Conservation (phyloP, 352 stramenopile species). For the Phytopythium kandeliae region DNA sequence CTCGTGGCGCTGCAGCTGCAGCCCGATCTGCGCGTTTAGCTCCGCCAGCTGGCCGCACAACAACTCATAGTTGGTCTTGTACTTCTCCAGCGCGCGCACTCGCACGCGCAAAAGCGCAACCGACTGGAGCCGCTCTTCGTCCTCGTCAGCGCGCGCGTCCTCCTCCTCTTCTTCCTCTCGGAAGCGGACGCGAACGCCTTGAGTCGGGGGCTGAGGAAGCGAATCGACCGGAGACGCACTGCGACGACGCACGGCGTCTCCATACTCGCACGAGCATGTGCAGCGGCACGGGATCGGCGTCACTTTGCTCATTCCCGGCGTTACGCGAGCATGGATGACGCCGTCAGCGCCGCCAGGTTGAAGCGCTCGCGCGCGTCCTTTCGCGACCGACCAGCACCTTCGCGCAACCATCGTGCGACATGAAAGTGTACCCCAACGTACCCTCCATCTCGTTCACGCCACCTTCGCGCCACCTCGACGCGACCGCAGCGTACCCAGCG, state of each 20-base stretch:
- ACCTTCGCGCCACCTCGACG: constrained; percentile 2
- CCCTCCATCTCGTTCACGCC: background rate
- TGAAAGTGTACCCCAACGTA: background rate
- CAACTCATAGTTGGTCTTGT: constrained; percentile 76
- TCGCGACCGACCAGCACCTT: background rate
- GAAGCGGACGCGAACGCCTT: background rate
- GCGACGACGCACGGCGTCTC: background rate
- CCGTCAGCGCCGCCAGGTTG: background rate
- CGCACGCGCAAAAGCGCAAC: constrained; percentile 33
- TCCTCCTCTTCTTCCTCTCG: background rate
- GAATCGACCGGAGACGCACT: background rate
- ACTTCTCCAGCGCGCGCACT: constrained; percentile 51
- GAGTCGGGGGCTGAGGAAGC: background rate
- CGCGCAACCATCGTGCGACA: constrained; percentile 4
- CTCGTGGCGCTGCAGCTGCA: constrained; percentile 68
- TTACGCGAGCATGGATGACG: no score
- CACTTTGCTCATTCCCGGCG: constrained; percentile 7
- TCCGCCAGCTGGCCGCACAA: constrained; percentile 61
- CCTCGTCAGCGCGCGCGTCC: background rate
- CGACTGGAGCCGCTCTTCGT: constrained; percentile 8
- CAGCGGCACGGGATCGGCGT: constrained; percentile 3
- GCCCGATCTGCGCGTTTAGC: constrained; percentile 61
- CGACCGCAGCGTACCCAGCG: background rate
- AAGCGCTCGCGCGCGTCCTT: background rate
- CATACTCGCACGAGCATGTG: background rate